Conservation (phyloP, 164 flowering plant species). For the Dillenia suffruticosa region DNA sequence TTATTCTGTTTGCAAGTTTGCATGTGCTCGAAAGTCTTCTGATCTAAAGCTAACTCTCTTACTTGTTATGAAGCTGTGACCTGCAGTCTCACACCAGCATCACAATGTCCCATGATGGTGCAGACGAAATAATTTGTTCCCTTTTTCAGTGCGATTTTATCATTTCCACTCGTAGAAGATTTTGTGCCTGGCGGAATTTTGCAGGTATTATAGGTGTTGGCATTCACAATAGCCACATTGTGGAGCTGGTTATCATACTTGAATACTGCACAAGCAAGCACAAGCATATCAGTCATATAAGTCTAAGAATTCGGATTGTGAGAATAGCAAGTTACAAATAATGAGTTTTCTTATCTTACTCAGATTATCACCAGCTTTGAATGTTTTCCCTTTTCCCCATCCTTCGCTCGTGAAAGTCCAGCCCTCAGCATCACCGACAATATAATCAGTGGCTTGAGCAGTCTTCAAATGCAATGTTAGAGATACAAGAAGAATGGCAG, state of each 20-base stretch:
- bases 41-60: not conserved
- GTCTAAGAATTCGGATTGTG: too few species aligned
- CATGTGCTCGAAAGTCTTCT: not conserved
- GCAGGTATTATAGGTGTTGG: slow-evolving; percentile 16
- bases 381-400: slow-evolving; percentile 20
- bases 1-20: too few species aligned
- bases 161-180: slow-evolving; percentile 15
- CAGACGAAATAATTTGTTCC: slow-evolving; percentile 31
- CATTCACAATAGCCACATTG: slow-evolving; percentile 15
- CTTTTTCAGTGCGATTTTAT: slow-evolving; percentile 15
- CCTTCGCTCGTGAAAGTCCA: slow-evolving; percentile 13
- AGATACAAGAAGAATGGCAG: slow-evolving; percentile 1
- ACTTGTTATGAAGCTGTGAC: slow-evolving; percentile 10
- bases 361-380: slow-evolving; percentile 22
- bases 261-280: slow-evolving; percentile 12
- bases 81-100: slow-evolving; percentile 20
- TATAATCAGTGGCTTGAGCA: slow-evolving; percentile 10
- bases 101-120: slow-evolving; percentile 20
- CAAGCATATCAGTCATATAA: too few species aligned
- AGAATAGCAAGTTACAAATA: not conserved
- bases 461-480: not conserved
- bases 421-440: slow-evolving; percentile 19
- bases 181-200: slow-evolving; percentile 5
- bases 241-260: slow-evolving; percentile 13
- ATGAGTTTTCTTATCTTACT: slow-evolving; percentile 2